Conservation (phyloP, 768 basidiomycete species). For the Lactarius psammicola region DNA sequence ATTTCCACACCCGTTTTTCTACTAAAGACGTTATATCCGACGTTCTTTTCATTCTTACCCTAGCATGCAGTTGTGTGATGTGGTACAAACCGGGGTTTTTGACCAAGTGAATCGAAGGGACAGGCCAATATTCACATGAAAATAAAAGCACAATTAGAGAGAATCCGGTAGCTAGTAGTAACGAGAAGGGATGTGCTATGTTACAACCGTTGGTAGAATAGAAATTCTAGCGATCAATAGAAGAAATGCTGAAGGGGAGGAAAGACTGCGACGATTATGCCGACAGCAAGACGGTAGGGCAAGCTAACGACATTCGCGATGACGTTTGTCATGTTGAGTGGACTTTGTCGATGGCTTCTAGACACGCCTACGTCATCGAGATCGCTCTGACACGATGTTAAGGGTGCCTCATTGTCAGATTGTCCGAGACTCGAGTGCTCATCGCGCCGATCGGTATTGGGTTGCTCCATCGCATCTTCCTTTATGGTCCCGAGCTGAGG, state of each 20-base stretch:
- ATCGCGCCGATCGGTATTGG: constrained; percentile 6
- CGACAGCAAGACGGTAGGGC: constrained; percentile 27
- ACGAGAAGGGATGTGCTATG: neutral
- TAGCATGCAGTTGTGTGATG: neutral
- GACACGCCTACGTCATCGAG: neutral
- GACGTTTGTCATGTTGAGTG: constrained; percentile 10
- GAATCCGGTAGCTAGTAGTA: neutral
- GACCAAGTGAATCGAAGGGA: neutral
- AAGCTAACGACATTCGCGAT: constrained; percentile 23
- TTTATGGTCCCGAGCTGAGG: constrained; percentile 42
- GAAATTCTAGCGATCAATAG: neutral
- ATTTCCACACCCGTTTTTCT: too few relatives aligned
- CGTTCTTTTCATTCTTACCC: too few relatives aligned
- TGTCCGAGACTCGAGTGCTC: constrained; percentile 6
- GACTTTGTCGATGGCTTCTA: neutral
- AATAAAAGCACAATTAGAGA: neutral
- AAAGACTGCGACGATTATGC: constrained; percentile 25
- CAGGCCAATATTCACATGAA: neutral
- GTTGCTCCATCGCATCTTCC: constrained; percentile 32
- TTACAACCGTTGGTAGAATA: neutral
- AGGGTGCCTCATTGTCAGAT: constrained; percentile 14
- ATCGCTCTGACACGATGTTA: neutral
- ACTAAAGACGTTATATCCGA: too few relatives aligned
- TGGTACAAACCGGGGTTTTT: too few relatives aligned
- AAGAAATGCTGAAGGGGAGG: constrained; percentile 28